A percentile compares a stretch with the other conserved stretches of the same genome.
These are phyloP conservation scores for Mucor sp. DNA, from an alignment of 371 early-diverging fungal genomes.

Conservation along the genomic window DNA sequence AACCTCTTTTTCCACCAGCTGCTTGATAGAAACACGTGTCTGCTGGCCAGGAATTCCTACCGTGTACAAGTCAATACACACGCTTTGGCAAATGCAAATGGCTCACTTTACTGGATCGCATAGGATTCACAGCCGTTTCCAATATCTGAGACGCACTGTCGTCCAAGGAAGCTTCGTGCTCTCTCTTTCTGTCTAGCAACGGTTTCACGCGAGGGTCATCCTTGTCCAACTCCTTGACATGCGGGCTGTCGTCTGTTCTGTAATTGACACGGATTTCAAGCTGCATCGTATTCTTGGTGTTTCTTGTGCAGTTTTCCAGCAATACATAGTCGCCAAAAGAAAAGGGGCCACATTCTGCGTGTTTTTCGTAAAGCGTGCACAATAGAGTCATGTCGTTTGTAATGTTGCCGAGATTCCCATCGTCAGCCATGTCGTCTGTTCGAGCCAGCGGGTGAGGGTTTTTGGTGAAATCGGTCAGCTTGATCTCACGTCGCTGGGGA, in stretches of 20 bases:
- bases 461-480: slow-evolving; percentile 31
- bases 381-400: slow-evolving; percentile 10
- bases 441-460: slow-evolving; percentile 9
- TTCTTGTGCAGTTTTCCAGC: background rate
- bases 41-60: too few species aligned
- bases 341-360: slow-evolving; percentile 8
- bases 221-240: background rate
- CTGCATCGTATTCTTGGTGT: background rate
- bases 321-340: background rate
- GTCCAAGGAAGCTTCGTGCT: too few species aligned
- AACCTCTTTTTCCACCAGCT: too few species aligned
- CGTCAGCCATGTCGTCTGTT: background rate
- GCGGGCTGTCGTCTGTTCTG: background rate
- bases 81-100: too few species aligned
- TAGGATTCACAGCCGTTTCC: too few species aligned
- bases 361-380: slow-evolving; percentile 30
- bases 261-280: background rate
- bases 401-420: background rate
- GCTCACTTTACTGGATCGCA: too few species aligned
- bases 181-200: background rate
- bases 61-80: too few species aligned
- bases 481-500: background rate
- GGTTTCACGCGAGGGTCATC: background rate
- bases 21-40: too few species aligned
- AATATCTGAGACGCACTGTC: too few species aligned